Percentiles rank a stretch among this genome's conserved stretches.
These are phyloP conservation scores for Waitea zeae DNA, from an alignment of 1,284 basidiomycete genomes.

Conservation along the genomic window DNA sequence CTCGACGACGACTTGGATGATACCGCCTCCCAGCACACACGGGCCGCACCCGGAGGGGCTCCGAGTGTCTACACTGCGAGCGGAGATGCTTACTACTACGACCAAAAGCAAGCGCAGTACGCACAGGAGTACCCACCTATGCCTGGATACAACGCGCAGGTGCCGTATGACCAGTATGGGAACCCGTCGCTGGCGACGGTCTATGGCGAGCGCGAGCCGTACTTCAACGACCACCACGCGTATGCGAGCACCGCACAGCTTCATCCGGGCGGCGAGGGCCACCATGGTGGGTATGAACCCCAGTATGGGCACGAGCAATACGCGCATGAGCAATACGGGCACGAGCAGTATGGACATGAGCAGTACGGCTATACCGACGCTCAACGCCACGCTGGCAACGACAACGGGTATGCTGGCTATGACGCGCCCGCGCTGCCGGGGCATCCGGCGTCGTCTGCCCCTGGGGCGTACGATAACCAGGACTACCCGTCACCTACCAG, in stretches of 20 bases:
- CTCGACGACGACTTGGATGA: constrained; percentile 60
- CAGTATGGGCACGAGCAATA: constrained; percentile 8
- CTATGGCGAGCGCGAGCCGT: constrained; percentile 26
- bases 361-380: constrained; percentile 7
- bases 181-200: constrained; percentile 37
- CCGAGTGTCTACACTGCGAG: constrained; percentile 34
- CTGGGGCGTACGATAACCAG: constrained; percentile 4
- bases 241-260: constrained; percentile 43
- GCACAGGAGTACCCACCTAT: constrained; percentile 40
- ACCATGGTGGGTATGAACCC: background rate
- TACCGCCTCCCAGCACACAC: constrained; percentile 36
- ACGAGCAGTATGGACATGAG: constrained; percentile 6
- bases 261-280: constrained; percentile 17
- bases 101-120: constrained; percentile 30
- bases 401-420: constrained; percentile 25
- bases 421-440: too few species aligned
- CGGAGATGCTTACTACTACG: constrained; percentile 38
- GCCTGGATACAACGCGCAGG: constrained; percentile 44
- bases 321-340: constrained; percentile 10
- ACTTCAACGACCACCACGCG: constrained; percentile 49
- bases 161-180: constrained; percentile 33
- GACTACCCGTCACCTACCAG: constrained; percentile 5
- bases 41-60: constrained; percentile 30
- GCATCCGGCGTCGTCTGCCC: too few species aligned
- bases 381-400: constrained; percentile 18